Evolutionary conservation across 2,329 filamentous ascomycete genomes (phyloP).

Genomic region (Verticillium dahliae): DNA sequence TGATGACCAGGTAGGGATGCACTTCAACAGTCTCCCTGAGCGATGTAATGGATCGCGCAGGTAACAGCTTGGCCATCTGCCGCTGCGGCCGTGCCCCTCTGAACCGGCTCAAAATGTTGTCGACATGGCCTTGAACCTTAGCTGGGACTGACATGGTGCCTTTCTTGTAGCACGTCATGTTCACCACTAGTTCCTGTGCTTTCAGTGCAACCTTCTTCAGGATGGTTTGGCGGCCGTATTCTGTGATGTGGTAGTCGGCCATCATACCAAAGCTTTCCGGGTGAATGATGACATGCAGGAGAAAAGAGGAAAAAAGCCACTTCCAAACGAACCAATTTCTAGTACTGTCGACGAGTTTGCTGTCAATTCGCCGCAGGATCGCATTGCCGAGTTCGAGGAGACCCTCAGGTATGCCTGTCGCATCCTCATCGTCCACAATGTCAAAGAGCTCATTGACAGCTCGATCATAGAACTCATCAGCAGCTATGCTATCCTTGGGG

Average conservation of each 20-base stretch:
- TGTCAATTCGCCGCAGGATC: constrained; percentile 70
- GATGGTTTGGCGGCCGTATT: constrained; percentile 80
- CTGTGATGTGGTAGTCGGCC: constrained; percentile 85
- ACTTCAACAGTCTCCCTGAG: constrained; percentile 71
- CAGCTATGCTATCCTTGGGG: constrained; percentile 72
- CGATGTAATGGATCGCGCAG: constrained; percentile 65
- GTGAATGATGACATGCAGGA: constrained; percentile 77
- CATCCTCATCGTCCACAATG: constrained; percentile 76
- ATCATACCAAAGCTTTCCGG: constrained; percentile 78
- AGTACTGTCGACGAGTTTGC: constrained; percentile 65
- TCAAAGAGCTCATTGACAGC: constrained; percentile 78
- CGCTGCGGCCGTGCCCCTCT: constrained; percentile 43
- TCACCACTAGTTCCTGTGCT: constrained; percentile 72
- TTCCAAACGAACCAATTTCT: constrained; percentile 80
- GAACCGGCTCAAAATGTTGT: constrained; percentile 64
- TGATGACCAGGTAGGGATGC: constrained; percentile 73
- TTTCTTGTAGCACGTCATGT: constrained; percentile 66
- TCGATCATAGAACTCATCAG: constrained; percentile 81
- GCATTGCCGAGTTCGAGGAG: constrained; percentile 80
- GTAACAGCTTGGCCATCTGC: constrained; percentile 53
- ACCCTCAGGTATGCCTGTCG: constrained; percentile 78
- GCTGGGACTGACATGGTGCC: constrained; percentile 55
- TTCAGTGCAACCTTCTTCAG: constrained; percentile 73
- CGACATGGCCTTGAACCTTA: constrained; percentile 61
- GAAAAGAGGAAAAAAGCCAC: constrained; percentile 87